Base-by-base conservation (phyloP, 176 grass and related monocot species). In the Rhynchospora tenuis region DNA sequence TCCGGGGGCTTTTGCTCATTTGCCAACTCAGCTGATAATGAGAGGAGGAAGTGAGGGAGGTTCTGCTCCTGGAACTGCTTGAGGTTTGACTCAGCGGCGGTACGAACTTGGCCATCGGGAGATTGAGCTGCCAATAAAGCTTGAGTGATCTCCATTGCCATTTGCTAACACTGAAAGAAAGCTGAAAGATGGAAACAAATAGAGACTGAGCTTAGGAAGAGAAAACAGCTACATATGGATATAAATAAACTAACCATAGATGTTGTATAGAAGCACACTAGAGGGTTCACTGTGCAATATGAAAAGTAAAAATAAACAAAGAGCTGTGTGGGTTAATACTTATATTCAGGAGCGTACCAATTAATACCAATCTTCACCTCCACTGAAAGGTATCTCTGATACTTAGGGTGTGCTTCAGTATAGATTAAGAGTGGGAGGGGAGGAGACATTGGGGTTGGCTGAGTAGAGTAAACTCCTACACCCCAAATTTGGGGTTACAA, bases 1-100 rank as follows among this genome's bases (percentile, higher is more conserved):
- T 90, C 85, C 88, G 88, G 91, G 73, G 91, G 91, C 27, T 90
- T 93, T 83, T 81, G 83, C 47, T 93, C 90, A 73, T 85, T 89
- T 51, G 57, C 86, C 81, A 92, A 82, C 68, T 92, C 90, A 70
- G 54, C 75, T 13, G 90, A 92, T 62, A 87, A 33, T 38, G 82
- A 73, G 51, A 84, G 81, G 19, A 92, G 66, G 78, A 92, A 89
- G 59, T 84, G 81, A 46, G 90, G 87, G 60, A 86, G 87, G 75
- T 56, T 89, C 75, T 92, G 87, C 59, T 92, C 84, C 77, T 92
- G 87, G 70, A 92, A 89, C 29, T 91, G 90, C 80, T 91, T 89
- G 56, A 91, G 87, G 28, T 74, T 89, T 65, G 80, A 75, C 63
- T 91, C 90, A 48, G 90, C 90, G 15, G 23, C 59, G 19, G 77